These are phyloP conservation scores for Orbilia ellipsospora DNA, from an alignment of 2,329 filamentous ascomycete species.

Conservation along the genomic window DNA sequence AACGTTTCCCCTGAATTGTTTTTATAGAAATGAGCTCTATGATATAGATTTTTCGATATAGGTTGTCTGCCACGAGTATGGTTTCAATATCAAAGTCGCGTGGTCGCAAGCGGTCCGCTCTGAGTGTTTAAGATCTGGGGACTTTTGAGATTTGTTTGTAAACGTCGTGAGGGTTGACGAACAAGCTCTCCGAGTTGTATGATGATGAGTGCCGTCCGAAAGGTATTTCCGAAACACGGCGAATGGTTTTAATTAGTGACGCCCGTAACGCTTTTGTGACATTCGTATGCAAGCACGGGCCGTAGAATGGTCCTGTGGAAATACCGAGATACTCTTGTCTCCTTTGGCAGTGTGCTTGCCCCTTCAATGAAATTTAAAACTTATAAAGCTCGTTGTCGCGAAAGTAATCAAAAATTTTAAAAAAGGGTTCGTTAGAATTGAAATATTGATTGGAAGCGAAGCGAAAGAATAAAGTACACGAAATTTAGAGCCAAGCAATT, in stretches of 20 bases:
- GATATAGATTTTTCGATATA: slow-evolving; percentile 38
- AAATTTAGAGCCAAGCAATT: slow-evolving; percentile 39
- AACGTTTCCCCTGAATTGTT: background rate
- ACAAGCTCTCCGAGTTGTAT: background rate
- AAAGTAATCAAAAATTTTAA: slow-evolving; percentile 15
- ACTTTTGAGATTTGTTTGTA: background rate
- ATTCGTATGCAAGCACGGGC: slow-evolving; percentile 19
- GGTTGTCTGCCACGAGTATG: slow-evolving; percentile 38
- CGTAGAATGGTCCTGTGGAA: slow-evolving; percentile 21
- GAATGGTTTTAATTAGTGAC: slow-evolving; percentile 27
- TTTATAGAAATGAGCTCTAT: slow-evolving; percentile 21
- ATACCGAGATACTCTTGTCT: slow-evolving; percentile 11
- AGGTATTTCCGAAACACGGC: slow-evolving; percentile 46
- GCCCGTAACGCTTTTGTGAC: slow-evolving; percentile 46
- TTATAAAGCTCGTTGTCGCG: slow-evolving; percentile 18
- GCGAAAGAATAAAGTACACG: slow-evolving; percentile 15
- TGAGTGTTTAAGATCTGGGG: slow-evolving; percentile 30
- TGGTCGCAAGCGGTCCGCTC: slow-evolving; percentile 32
- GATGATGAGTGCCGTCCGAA: background rate
- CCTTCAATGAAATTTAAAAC: slow-evolving; percentile 8
- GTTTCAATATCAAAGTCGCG: slow-evolving; percentile 44
- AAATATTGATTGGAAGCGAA: slow-evolving; percentile 34
- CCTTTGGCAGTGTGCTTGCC: background rate
- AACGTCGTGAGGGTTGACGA: background rate
- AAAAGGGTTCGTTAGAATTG: slow-evolving; percentile 23